Percentiles rank a stretch among this genome's conserved stretches.
phyloP scores from a whole-genome alignment of 2,329 filamentous ascomycete genomes.

The Cladosporium sp. region DNA sequence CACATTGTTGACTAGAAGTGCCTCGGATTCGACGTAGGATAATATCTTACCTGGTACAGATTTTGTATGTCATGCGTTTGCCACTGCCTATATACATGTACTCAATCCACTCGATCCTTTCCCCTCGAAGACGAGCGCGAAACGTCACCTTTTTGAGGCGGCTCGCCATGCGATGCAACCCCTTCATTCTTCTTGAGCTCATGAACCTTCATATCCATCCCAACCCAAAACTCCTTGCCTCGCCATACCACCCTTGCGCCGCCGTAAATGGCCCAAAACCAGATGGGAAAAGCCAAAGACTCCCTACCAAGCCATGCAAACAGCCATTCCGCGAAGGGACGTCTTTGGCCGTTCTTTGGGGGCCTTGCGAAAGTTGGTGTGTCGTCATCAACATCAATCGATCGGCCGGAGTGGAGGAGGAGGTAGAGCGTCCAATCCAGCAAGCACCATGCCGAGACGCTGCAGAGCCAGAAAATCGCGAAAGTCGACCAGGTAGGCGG shows the following conservation, averaged over 20 bases:
- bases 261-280: slow-evolving; percentile 84
- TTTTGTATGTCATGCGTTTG: background rate
- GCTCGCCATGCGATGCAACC: background rate
- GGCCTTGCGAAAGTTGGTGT: slow-evolving; percentile 68
- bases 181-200: slow-evolving; percentile 28
- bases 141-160: background rate
- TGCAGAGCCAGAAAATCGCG: slow-evolving; percentile 58
- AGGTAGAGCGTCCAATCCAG: slow-evolving; percentile 70
- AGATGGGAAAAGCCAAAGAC: slow-evolving; percentile 76
- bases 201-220: slow-evolving; percentile 76
- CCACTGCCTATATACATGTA: background rate
- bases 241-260: slow-evolving; percentile 85
- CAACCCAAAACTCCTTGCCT: slow-evolving; percentile 74
- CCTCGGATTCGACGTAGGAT: too few relatives aligned
- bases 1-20: too few relatives aligned
- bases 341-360: slow-evolving; percentile 41
- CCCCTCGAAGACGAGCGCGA: slow-evolving; percentile 7
- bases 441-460: slow-evolving; percentile 65
- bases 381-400: slow-evolving; percentile 64
- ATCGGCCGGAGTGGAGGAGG: slow-evolving; percentile 67
- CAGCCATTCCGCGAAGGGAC: slow-evolving; percentile 67
- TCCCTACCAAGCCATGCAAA: slow-evolving; percentile 82
- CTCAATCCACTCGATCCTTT: slow-evolving; percentile 6
- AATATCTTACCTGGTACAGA: too few relatives aligned
- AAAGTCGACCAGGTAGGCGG: slow-evolving; percentile 66